phyloP scores from a whole-genome alignment of 768 basidiomycete species.

The Asterophora parasitica region DNA sequence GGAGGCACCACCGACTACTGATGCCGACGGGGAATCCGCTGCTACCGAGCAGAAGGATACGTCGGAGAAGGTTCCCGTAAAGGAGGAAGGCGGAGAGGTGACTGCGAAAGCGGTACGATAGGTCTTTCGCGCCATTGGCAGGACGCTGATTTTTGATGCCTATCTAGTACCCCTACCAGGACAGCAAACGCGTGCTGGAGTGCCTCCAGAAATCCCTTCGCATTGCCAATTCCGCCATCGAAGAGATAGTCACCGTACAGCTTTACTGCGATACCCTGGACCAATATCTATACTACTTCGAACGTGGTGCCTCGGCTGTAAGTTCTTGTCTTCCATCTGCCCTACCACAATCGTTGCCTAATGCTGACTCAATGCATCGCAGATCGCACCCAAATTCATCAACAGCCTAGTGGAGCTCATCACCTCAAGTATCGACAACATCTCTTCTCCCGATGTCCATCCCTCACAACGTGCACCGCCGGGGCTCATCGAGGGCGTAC shows the following conservation, averaged over 20 bases:
- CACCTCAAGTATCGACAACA: constrained; percentile 88
- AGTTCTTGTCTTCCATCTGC: constrained; percentile 25
- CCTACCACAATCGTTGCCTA: background rate
- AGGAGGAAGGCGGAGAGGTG: constrained; percentile 40
- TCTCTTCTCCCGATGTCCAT: constrained; percentile 83
- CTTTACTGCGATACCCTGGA: constrained; percentile 96
- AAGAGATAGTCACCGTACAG: constrained; percentile 95
- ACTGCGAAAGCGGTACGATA: constrained; percentile 51
- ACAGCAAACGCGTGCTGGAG: constrained; percentile 96
- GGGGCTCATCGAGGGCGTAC: constrained; percentile 87
- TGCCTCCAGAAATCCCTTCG: constrained; percentile 95
- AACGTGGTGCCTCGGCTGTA: constrained; percentile 88
- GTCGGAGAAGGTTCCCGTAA: constrained; percentile 32
- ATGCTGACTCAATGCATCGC: constrained; percentile 2
- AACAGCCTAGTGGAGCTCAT: constrained; percentile 96
- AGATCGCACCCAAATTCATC: constrained; percentile 95
- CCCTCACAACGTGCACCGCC: constrained; percentile 83
- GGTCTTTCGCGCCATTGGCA: background rate
- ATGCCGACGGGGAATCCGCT: constrained; percentile 34
- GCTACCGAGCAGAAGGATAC: constrained; percentile 28
- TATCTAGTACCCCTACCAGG: constrained; percentile 77
- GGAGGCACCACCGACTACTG: constrained; percentile 41
- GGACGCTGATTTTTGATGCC: constrained; percentile 2
- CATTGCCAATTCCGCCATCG: constrained; percentile 94
- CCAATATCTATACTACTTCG: constrained; percentile 93